Conservation (phyloP, 108 stramenopile genomes). For the Phaeodactylum tricornutum region DNA sequence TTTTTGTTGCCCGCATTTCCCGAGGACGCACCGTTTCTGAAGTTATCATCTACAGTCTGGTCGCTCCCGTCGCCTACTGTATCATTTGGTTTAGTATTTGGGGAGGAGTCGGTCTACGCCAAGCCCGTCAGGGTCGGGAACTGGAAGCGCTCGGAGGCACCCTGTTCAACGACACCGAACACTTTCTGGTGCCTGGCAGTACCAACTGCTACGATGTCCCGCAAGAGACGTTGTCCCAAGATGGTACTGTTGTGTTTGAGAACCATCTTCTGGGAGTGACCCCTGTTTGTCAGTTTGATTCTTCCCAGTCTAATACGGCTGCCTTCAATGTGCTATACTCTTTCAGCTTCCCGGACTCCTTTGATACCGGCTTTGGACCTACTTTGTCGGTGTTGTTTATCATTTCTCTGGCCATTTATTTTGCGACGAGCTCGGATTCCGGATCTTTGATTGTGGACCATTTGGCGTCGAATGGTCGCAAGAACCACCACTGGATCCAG, state of each 20-base stretch:
- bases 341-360: no score
- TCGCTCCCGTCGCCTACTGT: constrained; percentile 27
- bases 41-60: constrained; percentile 23
- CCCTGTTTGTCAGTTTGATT: no score
- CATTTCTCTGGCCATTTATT: no score
- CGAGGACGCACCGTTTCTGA: constrained; percentile 38
- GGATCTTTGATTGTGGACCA: constrained; percentile 54
- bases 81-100: constrained; percentile 43
- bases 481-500: constrained; percentile 42
- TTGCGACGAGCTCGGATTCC: constrained; percentile 60
- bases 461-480: constrained; percentile 37
- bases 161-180: constrained; percentile 12
- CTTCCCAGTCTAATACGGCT: no score
- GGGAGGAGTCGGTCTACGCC: constrained; percentile 49
- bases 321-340: no score
- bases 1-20: constrained; percentile 59
- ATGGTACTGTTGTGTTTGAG: no score
- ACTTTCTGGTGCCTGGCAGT: constrained; percentile 14
- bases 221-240: constrained; percentile 26
- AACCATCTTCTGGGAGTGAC: no score
- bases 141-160: constrained; percentile 17
- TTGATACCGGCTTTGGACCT: no score
- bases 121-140: constrained; percentile 33
- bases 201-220: constrained; percentile 40
- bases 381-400: no score